Conservation (phyloP, 169 alveolate species). For the Amoebophrya sp. region DNA sequence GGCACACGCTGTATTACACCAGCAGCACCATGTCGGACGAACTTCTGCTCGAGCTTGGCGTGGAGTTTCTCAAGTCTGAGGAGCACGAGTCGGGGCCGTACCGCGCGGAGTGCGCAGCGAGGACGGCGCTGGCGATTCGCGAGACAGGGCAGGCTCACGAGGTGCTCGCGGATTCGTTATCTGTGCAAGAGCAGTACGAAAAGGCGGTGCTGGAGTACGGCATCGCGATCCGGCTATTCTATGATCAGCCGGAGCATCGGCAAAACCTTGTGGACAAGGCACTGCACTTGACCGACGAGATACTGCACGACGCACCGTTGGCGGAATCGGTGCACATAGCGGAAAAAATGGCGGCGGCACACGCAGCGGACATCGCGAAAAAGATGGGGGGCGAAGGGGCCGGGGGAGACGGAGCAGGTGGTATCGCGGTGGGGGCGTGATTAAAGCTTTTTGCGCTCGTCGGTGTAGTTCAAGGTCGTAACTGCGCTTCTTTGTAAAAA, state of each 20-base stretch:
- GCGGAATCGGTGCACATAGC: neutral
- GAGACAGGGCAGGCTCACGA: neutral
- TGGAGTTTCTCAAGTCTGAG: neutral
- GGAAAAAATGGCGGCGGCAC: neutral
- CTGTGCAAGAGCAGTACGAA: neutral
- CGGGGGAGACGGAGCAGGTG: too few species aligned
- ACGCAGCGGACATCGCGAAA: neutral
- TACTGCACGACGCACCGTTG: neutral
- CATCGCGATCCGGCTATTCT: neutral
- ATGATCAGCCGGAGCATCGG: neutral
- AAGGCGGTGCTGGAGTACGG: neutral
- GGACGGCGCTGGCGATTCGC: neutral
- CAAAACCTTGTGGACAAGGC: neutral
- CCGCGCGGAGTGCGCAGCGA: neutral
- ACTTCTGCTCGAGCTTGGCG: neutral
- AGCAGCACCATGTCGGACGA: neutral
- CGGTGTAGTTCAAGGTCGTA: too few species aligned
- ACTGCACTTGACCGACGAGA: neutral
- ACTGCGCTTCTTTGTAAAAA: too few species aligned
- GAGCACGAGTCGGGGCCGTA: neutral
- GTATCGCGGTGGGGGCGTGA: too few species aligned
- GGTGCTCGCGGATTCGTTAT: neutral
- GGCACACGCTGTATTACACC: neutral
- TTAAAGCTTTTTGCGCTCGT: too few species aligned
- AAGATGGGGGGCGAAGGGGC: too few species aligned